These are phyloP conservation scores for Stromatinia cepivora DNA, from an alignment of 2,329 filamentous ascomycete species.

Conservation along the genomic window DNA sequence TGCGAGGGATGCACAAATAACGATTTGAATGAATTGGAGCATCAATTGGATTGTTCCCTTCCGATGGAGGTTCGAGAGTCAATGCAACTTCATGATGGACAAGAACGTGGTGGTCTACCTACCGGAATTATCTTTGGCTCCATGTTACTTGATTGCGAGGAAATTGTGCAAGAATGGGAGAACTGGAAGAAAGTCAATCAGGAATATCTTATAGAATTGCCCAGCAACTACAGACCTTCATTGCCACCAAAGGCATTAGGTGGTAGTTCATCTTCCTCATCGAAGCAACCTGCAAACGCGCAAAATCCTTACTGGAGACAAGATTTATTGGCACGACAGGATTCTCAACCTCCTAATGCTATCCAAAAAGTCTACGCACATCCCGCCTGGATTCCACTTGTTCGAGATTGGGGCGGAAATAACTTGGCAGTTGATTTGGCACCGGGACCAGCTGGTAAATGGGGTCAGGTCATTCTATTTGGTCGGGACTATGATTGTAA, in stretches of 20 bases:
- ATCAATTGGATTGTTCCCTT: constrained; percentile 90
- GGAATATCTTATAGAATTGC: constrained; percentile 66
- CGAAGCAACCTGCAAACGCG: constrained; percentile 57
- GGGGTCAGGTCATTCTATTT: constrained; percentile 96
- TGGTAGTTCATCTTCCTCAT: constrained; percentile 65
- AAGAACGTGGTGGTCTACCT: constrained; percentile 87
- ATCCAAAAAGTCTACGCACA: constrained; percentile 94
- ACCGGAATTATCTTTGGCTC: constrained; percentile 90
- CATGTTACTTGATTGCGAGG: constrained; percentile 97
- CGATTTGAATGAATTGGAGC: constrained; percentile 94
- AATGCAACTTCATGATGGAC: constrained; percentile 88
- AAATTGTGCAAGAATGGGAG: constrained; percentile 96
- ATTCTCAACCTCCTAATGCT: constrained; percentile 81
- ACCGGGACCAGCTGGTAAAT: constrained; percentile 83
- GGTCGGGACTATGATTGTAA: constrained; percentile 98
- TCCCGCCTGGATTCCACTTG: constrained; percentile 91
- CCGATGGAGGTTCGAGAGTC: constrained; percentile 94
- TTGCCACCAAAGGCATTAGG: constrained; percentile 71
- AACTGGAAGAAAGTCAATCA: constrained; percentile 95
- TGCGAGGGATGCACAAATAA: constrained; percentile 90
- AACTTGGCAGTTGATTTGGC: constrained; percentile 92
- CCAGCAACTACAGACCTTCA: constrained; percentile 58
- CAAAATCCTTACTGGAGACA: constrained; percentile 73
- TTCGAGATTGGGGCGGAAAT: constrained; percentile 98
- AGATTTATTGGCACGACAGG: constrained; percentile 79